Evolutionary conservation across 2,329 filamentous ascomycete genomes (phyloP), one percentile per base, ranked within the genome.

Genomic region (Ascocoryne sarcoides): DNA sequence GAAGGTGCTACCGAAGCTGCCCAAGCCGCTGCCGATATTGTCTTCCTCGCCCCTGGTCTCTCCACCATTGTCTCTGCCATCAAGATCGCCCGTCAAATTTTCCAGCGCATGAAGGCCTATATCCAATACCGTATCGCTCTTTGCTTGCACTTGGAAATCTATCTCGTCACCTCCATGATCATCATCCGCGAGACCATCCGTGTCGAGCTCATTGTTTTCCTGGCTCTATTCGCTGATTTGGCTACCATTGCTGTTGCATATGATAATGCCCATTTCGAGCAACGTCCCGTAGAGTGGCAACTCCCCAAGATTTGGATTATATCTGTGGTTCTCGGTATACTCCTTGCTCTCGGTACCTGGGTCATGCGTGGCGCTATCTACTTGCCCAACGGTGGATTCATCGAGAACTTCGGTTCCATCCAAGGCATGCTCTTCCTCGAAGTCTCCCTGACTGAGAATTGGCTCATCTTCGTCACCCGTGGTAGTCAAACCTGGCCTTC

Each of bases 81-180:
- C 56, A 94, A 94, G 72, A 93, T 85, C 52, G 90, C 86, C 20
- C 85, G 88, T 59, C 87, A 93, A 67, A 94, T 95, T 65, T 94
- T 94, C 75, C 87, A 94, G 69, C 84, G 88, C 60, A 94, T 95
- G 87, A 92, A 94, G 69, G 84, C 87, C 47, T 95, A 94, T 69
- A 86, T 95, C 51, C 84, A 93, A 60, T 94, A 94, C 73, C 85
- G 88, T 76, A 94, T 95, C 59, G 87, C 88, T 38, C 71, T 95
- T 56, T 94, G 87, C 23, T 77, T 94, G 52, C 88, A 95, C 64
- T 75, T 94, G 60, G 86, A 92, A 69, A 77, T 87, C 60, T 87
- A 86, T 70, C 70, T 87, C 17, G 79, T 82, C 53, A 81, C 79
- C 45, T 83, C 80, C 23, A 85, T 85, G 79, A 79, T 85, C 62